Conservation (phyloP, 1,139 yeast species). For the Suhomyces yuchorum region DNA sequence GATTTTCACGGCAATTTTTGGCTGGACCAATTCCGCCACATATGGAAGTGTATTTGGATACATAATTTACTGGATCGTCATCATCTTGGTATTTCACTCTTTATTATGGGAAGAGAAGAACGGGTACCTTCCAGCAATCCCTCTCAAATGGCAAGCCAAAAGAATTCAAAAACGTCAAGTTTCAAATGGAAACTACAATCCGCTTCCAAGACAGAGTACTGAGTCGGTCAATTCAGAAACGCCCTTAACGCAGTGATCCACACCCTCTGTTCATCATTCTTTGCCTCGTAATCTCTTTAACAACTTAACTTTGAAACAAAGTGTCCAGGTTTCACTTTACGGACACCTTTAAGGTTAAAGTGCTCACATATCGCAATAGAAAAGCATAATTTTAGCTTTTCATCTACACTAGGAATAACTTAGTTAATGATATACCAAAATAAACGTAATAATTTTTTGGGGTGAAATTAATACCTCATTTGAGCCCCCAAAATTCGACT, state of each 20-base stretch:
- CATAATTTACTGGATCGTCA: conserved; percentile 70
- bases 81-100: conserved; percentile 36
- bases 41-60: conserved; percentile 87
- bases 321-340: too few relatives aligned
- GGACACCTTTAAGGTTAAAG: too few relatives aligned
- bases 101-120: conserved; percentile 59
- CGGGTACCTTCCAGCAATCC: conserved; percentile 62
- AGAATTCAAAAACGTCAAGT: conserved; percentile 51
- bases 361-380: too few relatives aligned
- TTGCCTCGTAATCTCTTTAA: too few relatives aligned
- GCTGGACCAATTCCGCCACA: conserved; percentile 96
- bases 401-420: background rate
- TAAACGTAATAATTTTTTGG: too few relatives aligned
- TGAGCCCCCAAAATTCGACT: too few relatives aligned
- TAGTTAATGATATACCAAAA: background rate
- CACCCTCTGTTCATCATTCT: too few relatives aligned
- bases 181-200: background rate
- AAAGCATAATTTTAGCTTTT: too few relatives aligned
- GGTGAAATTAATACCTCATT: too few relatives aligned
- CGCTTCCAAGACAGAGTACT: conserved; percentile 24
- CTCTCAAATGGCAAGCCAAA: conserved; percentile 60
- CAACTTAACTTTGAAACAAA: background rate
- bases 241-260: conserved; percentile 17
- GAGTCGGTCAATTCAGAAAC: conserved; percentile 32
- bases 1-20: conserved; percentile 60